These are phyloP conservation scores for Gloeopeniophorella convolvens DNA, from an alignment of 768 basidiomycete species.

Conservation along the genomic window DNA sequence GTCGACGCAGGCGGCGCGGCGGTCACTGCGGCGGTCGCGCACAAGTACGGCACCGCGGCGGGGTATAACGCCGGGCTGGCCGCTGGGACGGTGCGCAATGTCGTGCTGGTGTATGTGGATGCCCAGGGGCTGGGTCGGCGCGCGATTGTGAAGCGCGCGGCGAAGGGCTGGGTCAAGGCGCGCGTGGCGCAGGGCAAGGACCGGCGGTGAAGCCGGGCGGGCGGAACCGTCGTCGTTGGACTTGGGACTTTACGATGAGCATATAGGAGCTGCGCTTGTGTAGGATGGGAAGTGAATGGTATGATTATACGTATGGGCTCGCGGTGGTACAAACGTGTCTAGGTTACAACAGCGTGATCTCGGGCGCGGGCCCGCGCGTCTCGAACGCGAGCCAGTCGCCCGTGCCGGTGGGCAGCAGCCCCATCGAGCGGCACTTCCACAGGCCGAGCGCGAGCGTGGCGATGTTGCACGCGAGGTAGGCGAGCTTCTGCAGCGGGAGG, in stretches of 20 bases:
- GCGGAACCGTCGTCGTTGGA: neutral
- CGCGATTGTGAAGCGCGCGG: slow-evolving; percentile 13
- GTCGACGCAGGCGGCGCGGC: slow-evolving; percentile 14
- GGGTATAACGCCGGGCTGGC: slow-evolving; percentile 15
- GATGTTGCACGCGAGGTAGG: slow-evolving; percentile 66
- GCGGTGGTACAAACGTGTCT: neutral
- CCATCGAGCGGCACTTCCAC: slow-evolving; percentile 94
- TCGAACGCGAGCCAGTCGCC: slow-evolving; percentile 96
- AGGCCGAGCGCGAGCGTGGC: slow-evolving; percentile 77
- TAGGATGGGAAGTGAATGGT: neutral
- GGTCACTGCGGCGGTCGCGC: slow-evolving; percentile 17
- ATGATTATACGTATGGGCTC: no score
- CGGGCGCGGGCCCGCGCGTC: slow-evolving; percentile 58
- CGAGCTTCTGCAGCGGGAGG: slow-evolving; percentile 62
- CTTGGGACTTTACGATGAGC: no score
- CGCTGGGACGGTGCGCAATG: slow-evolving; percentile 13
- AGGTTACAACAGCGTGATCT: slow-evolving; percentile 21
- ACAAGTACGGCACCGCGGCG: slow-evolving; percentile 15
- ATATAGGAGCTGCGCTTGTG: neutral
- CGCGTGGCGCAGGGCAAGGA: neutral
- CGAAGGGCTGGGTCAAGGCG: slow-evolving; percentile 10
- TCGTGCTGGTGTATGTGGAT: slow-evolving; percentile 20
- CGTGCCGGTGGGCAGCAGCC: slow-evolving; percentile 81
- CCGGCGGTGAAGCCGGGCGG: neutral
- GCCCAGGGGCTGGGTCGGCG: slow-evolving; percentile 12